These are phyloP conservation scores for Podospora sp. DNA, from an alignment of 495 filamentous ascomycete genomes.

Conservation along the genomic window DNA sequence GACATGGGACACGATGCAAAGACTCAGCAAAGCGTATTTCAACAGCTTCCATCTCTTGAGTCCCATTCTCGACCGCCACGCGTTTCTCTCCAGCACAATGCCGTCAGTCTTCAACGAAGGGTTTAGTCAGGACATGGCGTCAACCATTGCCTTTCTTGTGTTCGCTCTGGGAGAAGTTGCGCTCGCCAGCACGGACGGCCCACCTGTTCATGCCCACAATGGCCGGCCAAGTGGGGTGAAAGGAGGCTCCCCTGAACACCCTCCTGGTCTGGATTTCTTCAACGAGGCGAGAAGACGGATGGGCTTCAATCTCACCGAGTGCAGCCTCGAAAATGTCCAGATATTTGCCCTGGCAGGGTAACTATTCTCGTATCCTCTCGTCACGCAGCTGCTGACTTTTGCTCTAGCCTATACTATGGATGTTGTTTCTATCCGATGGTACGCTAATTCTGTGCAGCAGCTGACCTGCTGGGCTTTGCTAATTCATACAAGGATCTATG, in stretches of 20 bases:
- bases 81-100: conserved; percentile 53
- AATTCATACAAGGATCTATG: conserved; percentile 55
- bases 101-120: conserved; percentile 49
- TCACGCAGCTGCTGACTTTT: conserved; percentile 10
- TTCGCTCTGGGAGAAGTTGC: conserved; percentile 60
- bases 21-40: conserved; percentile 56
- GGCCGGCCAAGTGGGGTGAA: conserved; percentile 56
- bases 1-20: conserved; percentile 52
- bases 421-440: conserved; percentile 55
- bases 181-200: conserved; percentile 48
- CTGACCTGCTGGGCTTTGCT: conserved; percentile 10
- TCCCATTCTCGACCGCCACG: conserved; percentile 58
- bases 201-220: conserved; percentile 45
- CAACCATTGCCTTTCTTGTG: conserved; percentile 58
- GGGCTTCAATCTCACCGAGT: conserved; percentile 58
- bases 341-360: conserved; percentile 57
- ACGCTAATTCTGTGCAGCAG: conserved; percentile 16
- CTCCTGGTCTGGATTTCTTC: conserved; percentile 61
- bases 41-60: conserved; percentile 58
- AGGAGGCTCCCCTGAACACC: conserved; percentile 49
- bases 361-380: conserved; percentile 20
- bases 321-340: conserved; percentile 60
- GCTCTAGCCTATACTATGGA: conserved; percentile 54
- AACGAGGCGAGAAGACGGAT: conserved; percentile 62
- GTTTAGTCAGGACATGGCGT: conserved; percentile 50